phyloP scores from a whole-genome alignment of 2,329 filamentous ascomycete species.

The Phialophora expanda region DNA sequence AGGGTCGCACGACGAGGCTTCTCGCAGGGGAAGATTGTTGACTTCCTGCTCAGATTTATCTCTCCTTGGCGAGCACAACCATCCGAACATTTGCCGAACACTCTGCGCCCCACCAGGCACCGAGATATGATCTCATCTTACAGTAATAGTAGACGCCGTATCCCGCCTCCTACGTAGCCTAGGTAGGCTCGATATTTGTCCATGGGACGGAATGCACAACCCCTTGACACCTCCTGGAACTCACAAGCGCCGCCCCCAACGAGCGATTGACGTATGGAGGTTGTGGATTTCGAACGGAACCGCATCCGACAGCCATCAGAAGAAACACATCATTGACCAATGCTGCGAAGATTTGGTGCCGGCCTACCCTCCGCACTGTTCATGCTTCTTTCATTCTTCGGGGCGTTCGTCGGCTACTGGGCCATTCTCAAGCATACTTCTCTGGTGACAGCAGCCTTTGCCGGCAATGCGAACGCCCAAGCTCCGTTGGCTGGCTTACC shows the following conservation, averaged over 20 bases:
- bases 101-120: no score
- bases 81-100: not conserved
- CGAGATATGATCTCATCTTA: not conserved
- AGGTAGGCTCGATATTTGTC: not conserved
- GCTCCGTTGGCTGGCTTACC: constrained; percentile 25
- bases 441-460: constrained; percentile 23
- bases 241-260: not conserved
- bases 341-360: constrained; percentile 10
- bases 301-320: not conserved
- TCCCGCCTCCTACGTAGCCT: no score
- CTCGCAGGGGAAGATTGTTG: not conserved
- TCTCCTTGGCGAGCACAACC: not conserved
- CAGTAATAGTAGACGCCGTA: not conserved
- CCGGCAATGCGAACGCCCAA: constrained; percentile 20
- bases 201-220: not conserved
- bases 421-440: constrained; percentile 27
- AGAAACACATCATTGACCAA: constrained; percentile 1
- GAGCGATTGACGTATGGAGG: not conserved
- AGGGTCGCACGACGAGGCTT: not conserved
- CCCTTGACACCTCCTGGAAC: not conserved
- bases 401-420: constrained; percentile 28
- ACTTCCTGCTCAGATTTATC: not conserved
- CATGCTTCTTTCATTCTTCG: constrained; percentile 26
- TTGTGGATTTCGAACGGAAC: not conserved
- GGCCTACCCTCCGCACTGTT: constrained; percentile 15